These are phyloP conservation scores for Ceratocystis colombiana DNA, from an alignment of 2,329 filamentous ascomycete species.

Conservation along the genomic window DNA sequence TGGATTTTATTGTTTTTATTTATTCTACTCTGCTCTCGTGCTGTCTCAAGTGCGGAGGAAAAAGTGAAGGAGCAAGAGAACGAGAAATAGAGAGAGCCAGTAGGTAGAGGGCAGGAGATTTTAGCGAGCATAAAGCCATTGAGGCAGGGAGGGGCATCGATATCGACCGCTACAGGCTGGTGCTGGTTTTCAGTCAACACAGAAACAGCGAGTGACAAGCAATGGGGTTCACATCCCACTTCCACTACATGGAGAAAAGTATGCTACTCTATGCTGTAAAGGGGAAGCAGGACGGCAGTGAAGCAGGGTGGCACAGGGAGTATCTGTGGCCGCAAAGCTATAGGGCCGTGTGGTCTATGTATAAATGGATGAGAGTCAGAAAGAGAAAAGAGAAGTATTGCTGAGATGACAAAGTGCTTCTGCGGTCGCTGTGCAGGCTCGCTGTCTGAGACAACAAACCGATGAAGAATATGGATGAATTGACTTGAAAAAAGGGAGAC, in stretches of 20 bases:
- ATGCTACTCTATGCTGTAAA: background rate
- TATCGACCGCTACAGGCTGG: background rate
- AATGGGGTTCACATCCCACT: background rate
- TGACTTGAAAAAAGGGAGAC: background rate
- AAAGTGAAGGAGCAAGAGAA: background rate
- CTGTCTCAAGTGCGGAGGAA: background rate
- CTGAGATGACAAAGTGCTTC: constrained; percentile 1
- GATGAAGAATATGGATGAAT: background rate
- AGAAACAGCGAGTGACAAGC: background rate
- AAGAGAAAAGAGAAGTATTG: constrained; percentile 10
- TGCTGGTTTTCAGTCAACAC: too few relatives aligned
- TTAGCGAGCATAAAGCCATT: background rate
- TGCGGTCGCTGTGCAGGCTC: constrained; percentile 4
- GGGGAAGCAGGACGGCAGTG: background rate
- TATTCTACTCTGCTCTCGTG: background rate
- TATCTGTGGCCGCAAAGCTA: background rate
- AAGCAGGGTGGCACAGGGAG: background rate
- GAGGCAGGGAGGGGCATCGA: background rate
- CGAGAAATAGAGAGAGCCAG: background rate
- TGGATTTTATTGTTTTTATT: background rate
- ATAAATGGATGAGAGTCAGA: background rate
- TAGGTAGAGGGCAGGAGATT: background rate
- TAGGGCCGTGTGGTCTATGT: too few relatives aligned
- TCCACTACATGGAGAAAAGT: constrained; percentile 8
- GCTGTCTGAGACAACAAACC: constrained; percentile 11